phyloP scores from a whole-genome alignment of 805 yeast species.

The Ogataea philodendri region DNA sequence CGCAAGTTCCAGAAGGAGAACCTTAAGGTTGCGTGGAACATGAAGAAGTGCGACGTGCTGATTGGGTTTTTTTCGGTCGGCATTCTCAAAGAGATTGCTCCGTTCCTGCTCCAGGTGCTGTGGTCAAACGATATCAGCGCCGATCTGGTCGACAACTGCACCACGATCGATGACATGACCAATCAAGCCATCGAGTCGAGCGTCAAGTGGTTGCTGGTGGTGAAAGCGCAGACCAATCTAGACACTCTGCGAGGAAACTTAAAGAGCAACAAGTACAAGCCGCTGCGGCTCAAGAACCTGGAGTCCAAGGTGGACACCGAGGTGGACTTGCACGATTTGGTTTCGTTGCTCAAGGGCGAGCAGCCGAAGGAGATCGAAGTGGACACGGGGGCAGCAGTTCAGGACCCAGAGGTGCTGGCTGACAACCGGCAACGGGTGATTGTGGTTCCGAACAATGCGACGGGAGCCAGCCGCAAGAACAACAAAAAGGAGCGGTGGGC shows the following conservation, averaged over 20 bases:
- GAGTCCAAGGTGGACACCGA: constrained; percentile 65
- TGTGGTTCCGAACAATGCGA: constrained; percentile 76
- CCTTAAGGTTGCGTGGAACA: constrained; percentile 39
- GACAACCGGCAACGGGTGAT: constrained; percentile 51
- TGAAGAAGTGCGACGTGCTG: constrained; percentile 76
- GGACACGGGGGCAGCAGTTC: constrained; percentile 12
- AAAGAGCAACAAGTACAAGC: constrained; percentile 60
- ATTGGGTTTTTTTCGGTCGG: constrained; percentile 65
- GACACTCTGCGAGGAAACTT: constrained; percentile 17
- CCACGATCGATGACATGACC: constrained; percentile 60
- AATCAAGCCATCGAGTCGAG: constrained; percentile 66
- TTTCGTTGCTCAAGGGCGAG: constrained; percentile 38
- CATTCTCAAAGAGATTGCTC: constrained; percentile 57
- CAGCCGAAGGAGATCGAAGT: constrained; percentile 8
- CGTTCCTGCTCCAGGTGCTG: constrained; percentile 56
- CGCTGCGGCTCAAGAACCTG: constrained; percentile 68
- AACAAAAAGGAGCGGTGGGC: constrained; percentile 77
- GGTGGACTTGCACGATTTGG: constrained; percentile 65
- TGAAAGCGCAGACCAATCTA: constrained; percentile 59
- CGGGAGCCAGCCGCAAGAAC: constrained; percentile 70
- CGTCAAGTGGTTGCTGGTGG: constrained; percentile 70
- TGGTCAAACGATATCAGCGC: constrained; percentile 83
- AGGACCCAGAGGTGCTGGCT: constrained; percentile 7
- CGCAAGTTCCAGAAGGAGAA: constrained; percentile 37
- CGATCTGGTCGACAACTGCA: constrained; percentile 53